Evolutionary conservation across 1,139 yeast species (phyloP).

Genomic region (Geotrichum histeridarum): DNA sequence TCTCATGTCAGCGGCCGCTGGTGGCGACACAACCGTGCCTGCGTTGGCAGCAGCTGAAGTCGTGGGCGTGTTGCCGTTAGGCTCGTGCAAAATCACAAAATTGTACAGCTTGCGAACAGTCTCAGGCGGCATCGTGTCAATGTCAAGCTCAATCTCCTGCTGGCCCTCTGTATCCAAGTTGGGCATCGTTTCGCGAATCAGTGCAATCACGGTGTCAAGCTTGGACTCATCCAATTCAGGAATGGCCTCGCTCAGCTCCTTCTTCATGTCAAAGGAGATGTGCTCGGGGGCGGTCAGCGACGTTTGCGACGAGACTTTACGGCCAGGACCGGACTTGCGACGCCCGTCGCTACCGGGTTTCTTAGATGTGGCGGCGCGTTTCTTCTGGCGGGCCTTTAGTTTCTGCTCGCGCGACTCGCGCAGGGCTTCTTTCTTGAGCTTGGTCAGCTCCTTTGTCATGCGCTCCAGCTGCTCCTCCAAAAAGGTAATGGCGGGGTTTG

Average conservation of each 20-base stretch:
- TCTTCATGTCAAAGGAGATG: constrained; percentile 88
- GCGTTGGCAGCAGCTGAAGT: not conserved
- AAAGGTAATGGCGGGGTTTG: constrained; percentile 84
- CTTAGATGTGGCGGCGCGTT: constrained; percentile 9
- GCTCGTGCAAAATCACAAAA: constrained; percentile 37
- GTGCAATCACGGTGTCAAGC: constrained; percentile 74
- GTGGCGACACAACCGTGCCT: constrained; percentile 23
- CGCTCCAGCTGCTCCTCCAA: constrained; percentile 79
- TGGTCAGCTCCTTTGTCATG: constrained; percentile 80
- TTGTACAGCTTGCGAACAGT: constrained; percentile 80
- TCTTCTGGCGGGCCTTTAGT: constrained; percentile 26
- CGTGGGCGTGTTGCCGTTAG: not conserved
- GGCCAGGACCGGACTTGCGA: constrained; percentile 23
- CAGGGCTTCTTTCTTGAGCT: constrained; percentile 67
- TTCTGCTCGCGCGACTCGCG: constrained; percentile 43
- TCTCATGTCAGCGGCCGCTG: not conserved
- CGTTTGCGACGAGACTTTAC: constrained; percentile 19
- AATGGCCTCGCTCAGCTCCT: constrained; percentile 83
- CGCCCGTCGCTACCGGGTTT: constrained; percentile 11
- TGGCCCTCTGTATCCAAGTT: constrained; percentile 62
- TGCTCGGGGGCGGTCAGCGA: constrained; percentile 24
- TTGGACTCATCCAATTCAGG: constrained; percentile 68
- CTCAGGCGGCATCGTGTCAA: constrained; percentile 83
- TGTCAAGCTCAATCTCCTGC: constrained; percentile 91
- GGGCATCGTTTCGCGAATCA: constrained; percentile 80